Evolutionary conservation across 179 eudicot species (phyloP), one percentile per base, ranked within the genome.

Genomic region (Beta corolliflora): DNA sequence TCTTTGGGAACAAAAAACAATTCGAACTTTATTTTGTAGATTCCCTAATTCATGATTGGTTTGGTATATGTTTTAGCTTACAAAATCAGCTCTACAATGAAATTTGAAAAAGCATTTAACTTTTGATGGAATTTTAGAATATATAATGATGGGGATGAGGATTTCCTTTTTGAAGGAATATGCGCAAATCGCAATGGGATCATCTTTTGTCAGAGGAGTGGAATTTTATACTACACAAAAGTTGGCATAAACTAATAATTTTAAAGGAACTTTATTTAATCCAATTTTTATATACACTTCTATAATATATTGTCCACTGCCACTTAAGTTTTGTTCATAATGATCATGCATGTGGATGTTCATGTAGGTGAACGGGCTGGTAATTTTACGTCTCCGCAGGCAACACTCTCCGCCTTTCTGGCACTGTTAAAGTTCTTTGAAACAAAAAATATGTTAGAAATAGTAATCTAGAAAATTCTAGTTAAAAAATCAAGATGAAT

Each of bases 261-360:
- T 12, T 66, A 10, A 65, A 64, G 10, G 9, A 65, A 16, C 5
- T 18, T 18, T n/a, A 5, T 13, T 15, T 5, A 67, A 4, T 67
- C 71, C 21, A 19, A 14, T 7, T 44, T 71, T 48, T 18, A 19
- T 5, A 23, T 21, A 23, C 9, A 53, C 11, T 55, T 3, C 13
- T 45, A 44, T 41, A 36, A 41, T 36, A 36, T 36, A 36, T 14
- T 2, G 50, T 45, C 48, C 10, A 50, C 8, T n/a, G 48, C 14
- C 53, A 8, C 6, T 48, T 46, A 10, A 19, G 19, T 5, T 11
- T 50, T 73, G 60, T 21, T 56, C 21, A 66, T 52, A 2, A 31
- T 77, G 71, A 77, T 77, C 6, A 65, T 65, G 46, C 73, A 77
- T 77, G 80, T 77, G 79, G 79, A 61, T 21, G 70, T 61, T n/a